These are phyloP conservation scores for Nadsonia commutata DNA, from an alignment of 1,139 yeast genomes.

Conservation along the genomic window DNA sequence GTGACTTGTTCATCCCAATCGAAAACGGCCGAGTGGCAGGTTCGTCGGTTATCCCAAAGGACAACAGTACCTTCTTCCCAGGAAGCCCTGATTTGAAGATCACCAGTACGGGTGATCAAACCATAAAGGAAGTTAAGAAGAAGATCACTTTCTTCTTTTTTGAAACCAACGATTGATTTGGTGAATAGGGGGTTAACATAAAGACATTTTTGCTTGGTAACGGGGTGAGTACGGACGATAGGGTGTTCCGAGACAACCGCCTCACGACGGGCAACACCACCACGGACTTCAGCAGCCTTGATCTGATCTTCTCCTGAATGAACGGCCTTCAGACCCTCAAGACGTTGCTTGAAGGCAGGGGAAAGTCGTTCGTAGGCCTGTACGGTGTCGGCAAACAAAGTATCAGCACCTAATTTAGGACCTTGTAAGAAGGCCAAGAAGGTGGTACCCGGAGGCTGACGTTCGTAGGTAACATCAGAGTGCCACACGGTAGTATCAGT, in stretches of 20 bases:
- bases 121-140: conserved; percentile 36
- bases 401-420: conserved; percentile 45
- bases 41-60: conserved; percentile 57
- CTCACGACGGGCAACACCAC: conserved; percentile 36
- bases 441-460: conserved; percentile 48
- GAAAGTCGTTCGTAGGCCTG: conserved; percentile 47
- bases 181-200: conserved; percentile 42
- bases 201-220: conserved; percentile 36
- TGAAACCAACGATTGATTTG: conserved; percentile 40
- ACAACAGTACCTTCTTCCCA: conserved; percentile 47
- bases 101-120: conserved; percentile 34
- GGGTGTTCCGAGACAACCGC: conserved; percentile 41
- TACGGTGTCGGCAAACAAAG: conserved; percentile 39
- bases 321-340: conserved; percentile 36
- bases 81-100: conserved; percentile 40
- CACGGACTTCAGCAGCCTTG: conserved; percentile 26
- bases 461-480: conserved; percentile 46
- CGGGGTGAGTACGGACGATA: conserved; percentile 45
- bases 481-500: conserved; percentile 36
- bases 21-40: conserved; percentile 45
- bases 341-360: conserved; percentile 33
- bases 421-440: conserved; percentile 38
- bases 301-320: conserved; percentile 43
- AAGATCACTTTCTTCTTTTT: conserved; percentile 39
- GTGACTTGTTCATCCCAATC: conserved; percentile 12